These are phyloP conservation scores for Vanderwaltozyma verrucispora DNA, from an alignment of 805 yeast genomes.

Conservation along the genomic window DNA sequence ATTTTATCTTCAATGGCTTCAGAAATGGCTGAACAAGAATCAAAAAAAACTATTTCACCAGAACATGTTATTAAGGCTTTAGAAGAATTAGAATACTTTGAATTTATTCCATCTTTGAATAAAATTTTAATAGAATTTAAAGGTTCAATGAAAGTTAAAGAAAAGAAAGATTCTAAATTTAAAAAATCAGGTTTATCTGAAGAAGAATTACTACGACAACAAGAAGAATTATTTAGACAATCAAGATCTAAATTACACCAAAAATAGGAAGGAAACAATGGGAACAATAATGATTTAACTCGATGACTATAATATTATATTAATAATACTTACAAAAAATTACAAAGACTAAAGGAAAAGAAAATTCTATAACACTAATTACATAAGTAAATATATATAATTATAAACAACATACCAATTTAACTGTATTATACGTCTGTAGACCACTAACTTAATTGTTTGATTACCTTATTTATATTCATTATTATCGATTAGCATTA, in stretches of 20 bases:
- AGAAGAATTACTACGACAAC: constrained; percentile 85
- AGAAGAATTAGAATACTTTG: constrained; percentile 75
- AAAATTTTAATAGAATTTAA: constrained; percentile 78
- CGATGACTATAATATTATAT: too few relatives aligned
- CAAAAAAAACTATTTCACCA: constrained; percentile 91
- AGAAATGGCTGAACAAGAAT: constrained; percentile 92
- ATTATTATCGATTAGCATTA: too few relatives aligned
- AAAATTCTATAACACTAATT: too few relatives aligned
- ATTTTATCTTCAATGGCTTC: constrained; percentile 86
- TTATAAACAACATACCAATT: background rate
- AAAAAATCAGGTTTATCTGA: constrained; percentile 87
- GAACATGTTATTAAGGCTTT: constrained; percentile 92
- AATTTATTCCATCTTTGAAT: constrained; percentile 73
- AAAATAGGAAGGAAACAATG: too few relatives aligned
- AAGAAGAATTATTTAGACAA: constrained; percentile 81
- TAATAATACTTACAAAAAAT: too few relatives aligned
- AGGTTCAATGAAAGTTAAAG: constrained; percentile 79
- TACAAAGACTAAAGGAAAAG: too few relatives aligned
- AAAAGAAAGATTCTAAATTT: constrained; percentile 83
- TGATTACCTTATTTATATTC: too few relatives aligned
- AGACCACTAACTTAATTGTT: too few relatives aligned
- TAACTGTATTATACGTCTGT: too few relatives aligned
- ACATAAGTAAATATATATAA: background rate
- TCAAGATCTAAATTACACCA: constrained; percentile 53
- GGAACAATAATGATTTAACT: too few relatives aligned